Evolutionary conservation across 345 rosid species (phyloP), one percentile per base, ranked within the genome.

Genomic region (Litchi chinensis): DNA sequence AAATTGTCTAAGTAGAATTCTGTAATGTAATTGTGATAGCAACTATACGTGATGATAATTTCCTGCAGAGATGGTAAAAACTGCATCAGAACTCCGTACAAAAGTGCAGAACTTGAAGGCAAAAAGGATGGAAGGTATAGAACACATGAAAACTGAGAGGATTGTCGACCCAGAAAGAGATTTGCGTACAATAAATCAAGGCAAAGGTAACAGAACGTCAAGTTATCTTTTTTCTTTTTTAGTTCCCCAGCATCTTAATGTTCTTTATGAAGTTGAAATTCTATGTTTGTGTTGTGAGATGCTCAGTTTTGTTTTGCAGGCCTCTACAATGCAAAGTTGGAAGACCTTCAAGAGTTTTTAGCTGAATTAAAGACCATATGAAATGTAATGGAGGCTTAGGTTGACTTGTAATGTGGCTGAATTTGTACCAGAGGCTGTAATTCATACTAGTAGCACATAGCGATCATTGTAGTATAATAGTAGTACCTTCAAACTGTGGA

Each of bases 21-120:
- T 59, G 46, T 54, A 44, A 56, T 37, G 21, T 76, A 32, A 10
- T 62, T 19, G 44, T 50, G 28, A 48, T 65, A 50, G 32, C 24
- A 70, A 22, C 37, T 22, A 19, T 62, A 59, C 22, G 48, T n/a
- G 28, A 54, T 15, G 37, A 60, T 63, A 67, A 32, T 75, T 74
- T 84, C 72, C 66, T 81, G 71, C 87, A 94, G 98, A 91, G 80
- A 82, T 94, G 94, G 67, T 82, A 67, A 85, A 75, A 81, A 66
- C 87, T 18, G 93, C 86, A 68, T 83, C 92, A 21, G 92, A 93
- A 37, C 93, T 93, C 71, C 89, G 85, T 70, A 66, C 37, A 70
- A 85, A 86, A 77, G 71, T 94, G 71, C 80, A 82, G 68, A 85
- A 80, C 75, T 75, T 88, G 76, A 85, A 84, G 76, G 64, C 76